These are phyloP conservation scores for Penicillium sp. DNA, from an alignment of 2,329 filamentous ascomycete species.

Conservation along the genomic window DNA sequence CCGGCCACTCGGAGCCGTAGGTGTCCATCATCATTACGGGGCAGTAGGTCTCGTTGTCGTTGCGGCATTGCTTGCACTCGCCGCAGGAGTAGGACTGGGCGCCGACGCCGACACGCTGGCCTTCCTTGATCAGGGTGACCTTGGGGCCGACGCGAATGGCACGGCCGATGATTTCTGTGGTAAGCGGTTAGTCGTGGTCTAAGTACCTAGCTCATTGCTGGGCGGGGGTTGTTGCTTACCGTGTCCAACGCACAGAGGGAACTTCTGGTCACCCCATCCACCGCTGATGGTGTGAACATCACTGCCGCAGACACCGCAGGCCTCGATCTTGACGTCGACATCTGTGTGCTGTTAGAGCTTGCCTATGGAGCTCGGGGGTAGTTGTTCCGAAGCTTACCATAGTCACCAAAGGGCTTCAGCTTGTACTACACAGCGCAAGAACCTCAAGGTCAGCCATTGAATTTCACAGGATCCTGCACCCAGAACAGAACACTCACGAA, in stretches of 20 bases:
- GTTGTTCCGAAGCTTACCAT: constrained; percentile 46
- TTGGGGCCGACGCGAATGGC: constrained; percentile 71
- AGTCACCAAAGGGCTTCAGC: constrained; percentile 83
- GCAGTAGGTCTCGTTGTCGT: constrained; percentile 73
- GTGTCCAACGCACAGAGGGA: constrained; percentile 61
- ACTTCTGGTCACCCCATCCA: constrained; percentile 58
- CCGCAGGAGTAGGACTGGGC: constrained; percentile 71
- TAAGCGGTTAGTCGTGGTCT: not conserved
- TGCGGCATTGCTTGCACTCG: constrained; percentile 68
- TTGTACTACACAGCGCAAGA: constrained; percentile 64
- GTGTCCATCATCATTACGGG: constrained; percentile 57
- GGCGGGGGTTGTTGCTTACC: constrained; percentile 37
- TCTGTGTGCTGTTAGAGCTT: constrained; percentile 53
- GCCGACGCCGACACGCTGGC: constrained; percentile 71
- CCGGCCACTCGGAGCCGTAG: constrained; percentile 61
- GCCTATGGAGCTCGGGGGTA: not conserved
- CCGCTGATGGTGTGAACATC: constrained; percentile 72
- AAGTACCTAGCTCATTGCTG: not conserved
- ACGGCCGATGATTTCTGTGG: constrained; percentile 69
- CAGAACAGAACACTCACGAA: constrained; percentile 48
- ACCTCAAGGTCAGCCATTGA: not conserved
- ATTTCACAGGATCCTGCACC: not conserved
- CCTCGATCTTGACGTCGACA: constrained; percentile 85
- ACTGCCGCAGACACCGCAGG: constrained; percentile 76
- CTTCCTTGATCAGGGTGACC: constrained; percentile 66